Percentiles rank a stretch among this genome's conserved stretches.
These are phyloP conservation scores for Ensete glaucum DNA, from an alignment of 176 grass and related monocot genomes.

Conservation along the genomic window DNA sequence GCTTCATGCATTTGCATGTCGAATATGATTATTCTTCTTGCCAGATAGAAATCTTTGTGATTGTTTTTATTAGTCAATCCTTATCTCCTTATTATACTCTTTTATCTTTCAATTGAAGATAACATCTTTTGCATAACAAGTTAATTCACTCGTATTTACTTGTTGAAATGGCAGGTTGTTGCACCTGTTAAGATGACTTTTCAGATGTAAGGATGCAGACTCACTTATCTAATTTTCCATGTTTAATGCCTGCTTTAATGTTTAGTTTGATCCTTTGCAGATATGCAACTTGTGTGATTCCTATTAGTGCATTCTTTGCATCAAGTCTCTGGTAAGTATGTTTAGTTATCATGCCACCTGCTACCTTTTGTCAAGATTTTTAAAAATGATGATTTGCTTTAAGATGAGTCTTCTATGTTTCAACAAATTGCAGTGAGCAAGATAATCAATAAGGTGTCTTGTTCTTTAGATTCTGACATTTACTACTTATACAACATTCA, in stretches of 20 bases:
- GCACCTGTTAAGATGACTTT: slow-evolving; percentile 99
- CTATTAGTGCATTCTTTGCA: slow-evolving; percentile 95
- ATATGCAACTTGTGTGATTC: slow-evolving; percentile 96
- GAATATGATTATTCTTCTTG: too few species aligned
- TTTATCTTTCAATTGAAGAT: too few species aligned
- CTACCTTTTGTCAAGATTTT: too few species aligned
- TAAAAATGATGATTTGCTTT: background rate
- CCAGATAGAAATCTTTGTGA: too few species aligned
- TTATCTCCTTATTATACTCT: too few species aligned
- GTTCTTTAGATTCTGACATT: background rate
- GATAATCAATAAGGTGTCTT: background rate
- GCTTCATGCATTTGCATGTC: background rate
- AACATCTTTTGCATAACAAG: background rate
- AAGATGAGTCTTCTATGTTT: background rate
- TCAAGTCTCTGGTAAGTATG: slow-evolving; percentile 93
- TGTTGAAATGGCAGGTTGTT: slow-evolving; percentile 65
- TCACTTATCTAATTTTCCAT: background rate
- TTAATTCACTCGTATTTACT: background rate
- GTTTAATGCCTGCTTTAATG: slow-evolving; percentile 7
- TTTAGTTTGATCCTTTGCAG: slow-evolving; percentile 32
- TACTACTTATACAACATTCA: background rate
- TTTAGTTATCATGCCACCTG: background rate
- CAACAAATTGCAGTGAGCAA: background rate
- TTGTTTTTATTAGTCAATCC: too few species aligned
- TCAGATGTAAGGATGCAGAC: slow-evolving; percentile 68